Evolutionary conservation across 768 basidiomycete genomes (phyloP), one percentile per base, ranked within the genome.

Genomic region (Boletus barrowsii): DNA sequence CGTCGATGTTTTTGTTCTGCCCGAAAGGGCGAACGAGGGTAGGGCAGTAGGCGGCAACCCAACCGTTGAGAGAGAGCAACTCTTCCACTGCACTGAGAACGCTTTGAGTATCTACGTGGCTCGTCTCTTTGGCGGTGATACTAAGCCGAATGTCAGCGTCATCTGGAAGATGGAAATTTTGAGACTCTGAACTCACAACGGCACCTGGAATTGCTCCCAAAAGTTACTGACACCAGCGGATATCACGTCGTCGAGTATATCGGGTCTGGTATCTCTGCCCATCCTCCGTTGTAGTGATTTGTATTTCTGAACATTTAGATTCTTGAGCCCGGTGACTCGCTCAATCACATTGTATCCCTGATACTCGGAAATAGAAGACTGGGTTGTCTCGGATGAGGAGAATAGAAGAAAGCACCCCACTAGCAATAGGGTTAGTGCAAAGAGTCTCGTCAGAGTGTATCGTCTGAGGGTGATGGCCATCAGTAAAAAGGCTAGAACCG

Each of bases 31-130:
- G 86, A 4, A 82, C 82, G 35, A 99, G 80, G 1, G 92, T 95
- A 9, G 96, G 93, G 68, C 96, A 99, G 29, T 92, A 83, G 4
- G 93, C 93, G 24, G 94, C 93, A 14, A 96, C 97, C 97, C 97
- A 99, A 17, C 97, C 97, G 63, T 98, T 98, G 52, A 98, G 81
- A 15, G 90, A 88, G n/a, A 98, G 79, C 0, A 99, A 79, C 59
- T 92, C 91, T 71, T 99, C 97, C 45, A 99, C 91, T 5, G 95
- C 86, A 45, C 80, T 84, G 51, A 93, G 78, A 22, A 98, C 90
- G 51, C 86, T 88, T 68, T 99, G 96, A 9, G 88, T 84, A 68
- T 98, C 97, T 72, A 87, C 84, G 55, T 93, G 87, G 0, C 88
- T 80, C 0, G 95, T 97, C 53, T 96, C 93, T 61, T 80, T 81